Base-by-base conservation (phyloP, 176 grass and related monocot species). In the Paspalum notatum region DNA sequence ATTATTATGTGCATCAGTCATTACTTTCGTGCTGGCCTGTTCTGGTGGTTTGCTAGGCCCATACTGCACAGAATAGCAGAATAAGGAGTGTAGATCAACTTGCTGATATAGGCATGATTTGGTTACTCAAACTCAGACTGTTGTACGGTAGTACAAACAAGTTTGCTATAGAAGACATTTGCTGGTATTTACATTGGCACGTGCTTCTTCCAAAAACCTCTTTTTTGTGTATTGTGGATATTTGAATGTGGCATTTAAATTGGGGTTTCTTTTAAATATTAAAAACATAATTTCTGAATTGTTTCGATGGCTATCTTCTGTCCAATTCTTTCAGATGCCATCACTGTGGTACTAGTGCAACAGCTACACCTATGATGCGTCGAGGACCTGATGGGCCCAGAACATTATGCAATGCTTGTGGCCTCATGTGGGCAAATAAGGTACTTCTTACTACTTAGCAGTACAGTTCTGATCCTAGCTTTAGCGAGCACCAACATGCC, bases 361-460 rank as follows among this genome's bases (percentile, higher is more conserved):
- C 86, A 11, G 70, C 82, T 64, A 98, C 95, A 46, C 95, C 95
- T 79, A 98, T 98, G 95, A 98, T 98, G 95, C 92, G 95, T 12
- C 90, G 90, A 64, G 95, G 95, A 83, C 95, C 95, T 85, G 90
- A 98, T 47, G 95, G 95, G 51, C 95, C 95, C 68, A 98, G 95
- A 79, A 98, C 95, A 21, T 86, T 98, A 57, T 98, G 95, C 78
- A 98, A 98, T 87, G 95, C 95, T 63, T 98, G 95, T 51, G 95
- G 95, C 51, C 87, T 98, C 68, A 98, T 98, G 95, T 98, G 95
- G 95, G 95, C 95, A 78, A 98, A 98, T 75, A 98, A 98, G 95
- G 95, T 98, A 88, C 42, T 27, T 83, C 27, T 44, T 75, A 65
- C 52, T 46, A 45, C 52, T 82, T 52, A 18, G 12, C 60, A 52